Evolutionary conservation across 257 asterid species (phyloP).

Genomic region (Salvia hispanica): DNA sequence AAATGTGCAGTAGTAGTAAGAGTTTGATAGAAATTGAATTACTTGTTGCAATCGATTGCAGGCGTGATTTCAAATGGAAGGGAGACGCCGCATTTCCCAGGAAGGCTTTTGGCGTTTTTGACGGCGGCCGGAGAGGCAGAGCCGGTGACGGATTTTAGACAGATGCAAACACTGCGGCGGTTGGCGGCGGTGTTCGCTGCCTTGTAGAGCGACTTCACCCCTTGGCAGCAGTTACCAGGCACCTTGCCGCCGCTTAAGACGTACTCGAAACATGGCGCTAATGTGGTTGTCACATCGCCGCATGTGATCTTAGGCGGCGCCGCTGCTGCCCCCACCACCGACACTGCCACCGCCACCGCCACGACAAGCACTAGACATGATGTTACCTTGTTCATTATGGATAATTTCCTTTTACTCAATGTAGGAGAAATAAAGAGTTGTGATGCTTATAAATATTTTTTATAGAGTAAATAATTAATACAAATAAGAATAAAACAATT

Average conservation of each 20-base stretch:
- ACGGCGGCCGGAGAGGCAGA: conserved; percentile 31
- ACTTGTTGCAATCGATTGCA: conserved; percentile 46
- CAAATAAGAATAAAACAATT: no score
- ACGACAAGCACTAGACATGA: conserved; percentile 24
- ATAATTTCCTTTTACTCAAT: neutral
- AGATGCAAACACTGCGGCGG: conserved; percentile 46
- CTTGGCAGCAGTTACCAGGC: conserved; percentile 37
- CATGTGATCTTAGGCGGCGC: conserved; percentile 34
- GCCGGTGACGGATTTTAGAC: conserved; percentile 46
- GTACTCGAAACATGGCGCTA: conserved; percentile 47
- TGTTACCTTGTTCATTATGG: conserved; percentile 12
- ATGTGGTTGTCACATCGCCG: conserved; percentile 32
- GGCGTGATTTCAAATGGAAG: conserved; percentile 50
- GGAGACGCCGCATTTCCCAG: conserved; percentile 46
- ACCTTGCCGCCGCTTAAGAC: conserved; percentile 40
- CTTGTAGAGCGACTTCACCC: conserved; percentile 34
- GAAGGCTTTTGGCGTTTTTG: conserved; percentile 44
- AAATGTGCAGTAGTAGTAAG: no score
- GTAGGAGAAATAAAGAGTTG: neutral
- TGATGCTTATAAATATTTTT: conserved; percentile 23
- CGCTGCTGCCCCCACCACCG: conserved; percentile 25
- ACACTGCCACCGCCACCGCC: conserved; percentile 26
- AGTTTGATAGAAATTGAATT: neutral
- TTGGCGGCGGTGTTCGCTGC: conserved; percentile 35
- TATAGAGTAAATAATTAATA: no score